A percentile compares a stretch with the other conserved stretches of the same genome.
Evolutionary conservation across 257 asterid species (phyloP).

Genomic region (Jacaranda copaia): DNA sequence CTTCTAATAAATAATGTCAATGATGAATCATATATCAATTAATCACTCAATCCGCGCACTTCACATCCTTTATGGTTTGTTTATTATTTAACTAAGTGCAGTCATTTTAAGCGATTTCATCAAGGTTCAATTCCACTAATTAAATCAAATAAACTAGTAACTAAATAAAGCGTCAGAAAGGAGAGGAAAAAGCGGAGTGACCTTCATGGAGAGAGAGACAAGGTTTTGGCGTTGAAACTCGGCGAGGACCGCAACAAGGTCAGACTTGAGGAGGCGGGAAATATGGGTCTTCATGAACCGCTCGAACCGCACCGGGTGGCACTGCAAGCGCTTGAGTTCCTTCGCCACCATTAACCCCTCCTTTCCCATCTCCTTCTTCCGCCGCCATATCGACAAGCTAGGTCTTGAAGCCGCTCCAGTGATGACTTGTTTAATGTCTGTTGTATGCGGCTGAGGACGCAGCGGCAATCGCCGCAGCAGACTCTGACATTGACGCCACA

Average conservation of each 20-base stretch:
- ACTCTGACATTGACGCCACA: slow-evolving; percentile 58
- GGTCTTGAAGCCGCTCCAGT: slow-evolving; percentile 61
- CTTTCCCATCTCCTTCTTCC: slow-evolving; percentile 94
- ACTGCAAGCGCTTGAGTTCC: slow-evolving; percentile 89
- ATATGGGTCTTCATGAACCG: slow-evolving; percentile 77
- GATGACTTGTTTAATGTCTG: slow-evolving; percentile 37
- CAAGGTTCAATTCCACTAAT: background rate
- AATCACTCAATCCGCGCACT: slow-evolving; percentile 14
- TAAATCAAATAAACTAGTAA: slow-evolving; percentile 1
- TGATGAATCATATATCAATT: background rate
- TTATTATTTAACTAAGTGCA: background rate
- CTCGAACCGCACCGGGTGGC: slow-evolving; percentile 65
- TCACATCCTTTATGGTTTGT: background rate
- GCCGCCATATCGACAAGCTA: slow-evolving; percentile 88
- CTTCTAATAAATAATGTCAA: background rate
- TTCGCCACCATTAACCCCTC: slow-evolving; percentile 91
- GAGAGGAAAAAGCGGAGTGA: background rate
- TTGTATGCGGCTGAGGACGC: slow-evolving; percentile 32
- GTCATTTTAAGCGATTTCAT: background rate
- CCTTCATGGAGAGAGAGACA: slow-evolving; percentile 80
- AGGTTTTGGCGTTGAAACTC: slow-evolving; percentile 95
- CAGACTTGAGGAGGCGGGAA: slow-evolving; percentile 90
- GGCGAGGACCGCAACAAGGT: slow-evolving; percentile 84
- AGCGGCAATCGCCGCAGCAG: slow-evolving; percentile 38
- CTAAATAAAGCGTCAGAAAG: background rate